Evolutionary conservation across 1,284 basidiomycete genomes (phyloP).

Genomic region (Cutaneotrichosporon cavernicola): DNA sequence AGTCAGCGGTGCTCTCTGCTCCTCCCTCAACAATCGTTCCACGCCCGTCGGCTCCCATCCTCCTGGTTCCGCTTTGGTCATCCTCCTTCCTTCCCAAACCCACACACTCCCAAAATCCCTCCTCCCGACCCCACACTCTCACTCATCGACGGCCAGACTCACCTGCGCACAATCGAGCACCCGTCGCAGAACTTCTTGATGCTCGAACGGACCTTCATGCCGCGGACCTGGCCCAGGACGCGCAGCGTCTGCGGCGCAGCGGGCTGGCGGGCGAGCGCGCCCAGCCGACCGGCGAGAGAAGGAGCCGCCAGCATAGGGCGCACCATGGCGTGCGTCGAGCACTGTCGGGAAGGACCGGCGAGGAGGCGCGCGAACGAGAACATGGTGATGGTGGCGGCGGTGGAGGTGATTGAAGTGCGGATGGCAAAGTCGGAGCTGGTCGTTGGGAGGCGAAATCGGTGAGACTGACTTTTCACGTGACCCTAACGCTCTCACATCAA

Average conservation of each 20-base stretch:
- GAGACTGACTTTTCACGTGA: slow-evolving; percentile 8
- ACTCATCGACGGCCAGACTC: slow-evolving; percentile 20
- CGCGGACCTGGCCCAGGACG: slow-evolving; percentile 55
- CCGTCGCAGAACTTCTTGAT: slow-evolving; percentile 92
- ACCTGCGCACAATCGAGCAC: slow-evolving; percentile 71
- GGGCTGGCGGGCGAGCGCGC: slow-evolving; percentile 5
- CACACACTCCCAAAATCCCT: background rate
- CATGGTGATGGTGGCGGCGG: slow-evolving; percentile 9
- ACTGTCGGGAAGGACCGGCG: slow-evolving; percentile 23
- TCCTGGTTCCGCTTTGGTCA: background rate
- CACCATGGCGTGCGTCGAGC: slow-evolving; percentile 19
- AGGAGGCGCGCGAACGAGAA: slow-evolving; percentile 16
- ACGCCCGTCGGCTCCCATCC: background rate
- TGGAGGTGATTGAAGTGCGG: background rate
- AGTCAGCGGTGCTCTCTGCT: background rate
- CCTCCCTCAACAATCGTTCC: background rate
- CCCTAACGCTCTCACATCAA: background rate
- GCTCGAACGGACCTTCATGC: slow-evolving; percentile 95
- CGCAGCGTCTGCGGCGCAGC: slow-evolving; percentile 23
- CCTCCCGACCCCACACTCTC: background rate
- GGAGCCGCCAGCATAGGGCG: slow-evolving; percentile 12
- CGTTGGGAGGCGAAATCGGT: slow-evolving; percentile 5
- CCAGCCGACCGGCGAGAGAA: slow-evolving; percentile 8
- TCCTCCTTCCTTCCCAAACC: background rate
- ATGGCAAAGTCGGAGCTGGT: slow-evolving; percentile 1